Conservation (phyloP, 2,329 filamentous ascomycete genomes). For the Shiraia bambusicola region DNA sequence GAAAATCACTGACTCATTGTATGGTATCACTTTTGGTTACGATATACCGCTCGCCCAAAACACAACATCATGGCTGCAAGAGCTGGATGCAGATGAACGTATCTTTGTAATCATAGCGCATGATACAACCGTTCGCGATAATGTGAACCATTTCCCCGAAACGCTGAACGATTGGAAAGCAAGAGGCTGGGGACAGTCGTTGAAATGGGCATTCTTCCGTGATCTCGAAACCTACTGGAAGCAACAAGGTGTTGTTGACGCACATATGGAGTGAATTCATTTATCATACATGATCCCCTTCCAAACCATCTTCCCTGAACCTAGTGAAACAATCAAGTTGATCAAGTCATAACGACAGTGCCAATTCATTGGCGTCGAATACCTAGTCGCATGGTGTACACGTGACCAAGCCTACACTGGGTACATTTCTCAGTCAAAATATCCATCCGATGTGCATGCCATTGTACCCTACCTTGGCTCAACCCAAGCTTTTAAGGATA, state of each 20-base stretch:
- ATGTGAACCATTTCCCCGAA: slow-evolving; percentile 27
- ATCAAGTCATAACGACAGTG: too few relatives aligned
- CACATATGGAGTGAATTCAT: too few relatives aligned
- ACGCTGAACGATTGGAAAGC: slow-evolving; percentile 27
- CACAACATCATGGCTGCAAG: slow-evolving; percentile 22
- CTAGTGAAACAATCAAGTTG: too few relatives aligned
- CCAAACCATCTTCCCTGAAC: too few relatives aligned
- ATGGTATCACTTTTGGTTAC: slow-evolving; percentile 21
- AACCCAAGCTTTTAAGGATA: too few relatives aligned
- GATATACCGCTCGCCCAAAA: slow-evolving; percentile 22
- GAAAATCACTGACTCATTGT: slow-evolving; percentile 9
- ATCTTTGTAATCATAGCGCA: slow-evolving; percentile 33
- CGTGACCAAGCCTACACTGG: too few relatives aligned
- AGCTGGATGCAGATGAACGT: slow-evolving; percentile 24
- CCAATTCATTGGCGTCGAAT: too few relatives aligned
- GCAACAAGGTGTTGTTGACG: slow-evolving; percentile 6
- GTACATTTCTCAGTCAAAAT: too few relatives aligned
- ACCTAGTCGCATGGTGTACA: too few relatives aligned
- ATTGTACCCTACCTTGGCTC: too few relatives aligned
- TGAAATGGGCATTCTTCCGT: slow-evolving; percentile 29
- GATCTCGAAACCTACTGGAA: slow-evolving; percentile 24
- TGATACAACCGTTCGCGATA: slow-evolving; percentile 26
- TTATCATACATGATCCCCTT: too few relatives aligned
- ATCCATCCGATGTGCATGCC: too few relatives aligned
- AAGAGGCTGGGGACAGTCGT: slow-evolving; percentile 23